Evolutionary conservation across 2,329 filamentous ascomycete genomes (phyloP), one percentile per base, ranked within the genome.

Genomic region (Neospermospora avenae): DNA sequence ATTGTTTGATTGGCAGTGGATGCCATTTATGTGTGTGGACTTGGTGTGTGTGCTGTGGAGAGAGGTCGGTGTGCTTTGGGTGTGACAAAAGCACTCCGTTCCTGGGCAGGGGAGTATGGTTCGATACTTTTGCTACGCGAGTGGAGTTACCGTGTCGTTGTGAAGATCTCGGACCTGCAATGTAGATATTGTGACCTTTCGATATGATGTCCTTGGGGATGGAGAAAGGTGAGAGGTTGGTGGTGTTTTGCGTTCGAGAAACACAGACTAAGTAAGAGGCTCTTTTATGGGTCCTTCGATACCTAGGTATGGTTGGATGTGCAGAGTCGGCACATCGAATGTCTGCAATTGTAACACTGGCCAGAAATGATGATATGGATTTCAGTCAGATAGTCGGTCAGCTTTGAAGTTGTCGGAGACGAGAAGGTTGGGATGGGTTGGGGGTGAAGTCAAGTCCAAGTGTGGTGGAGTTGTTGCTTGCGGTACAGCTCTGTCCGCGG

Each of bases 401-500:
- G 48, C 34, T 2, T 11, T 20, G 6, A 4, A 14, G 16, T 22
- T 22, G 48, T 24, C 18, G 48, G 48, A 18, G 31, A 51, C n/a
- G 31, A 16, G 48, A 37, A 35, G 10, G 18, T 16, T 51, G 34
- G 31, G 48, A 28, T n/a, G 5, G 10, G n/a, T 25, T 35, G 28
- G 46, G 22, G 28, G 48, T 51, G 48, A 31, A 31, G 2, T 31
- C 6, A 31, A 31, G 28, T 31, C 6, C 5, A 31, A 31, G 28
- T 31, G 28, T 1, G 11, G 11, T 31, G 28, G 10, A 31, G 10
- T 5, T 31, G n/a, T 51, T n/a, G 28, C n/a, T 35, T 51, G 31
- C 48, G 48, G 48, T 51, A 20, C 28, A 51, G 31, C 37, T 22
- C 48, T 51, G 48, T 35, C 48, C 48, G 48, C 48, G 48, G 48